phyloP scores from a whole-genome alignment of 768 basidiomycete species.

The Russula foetens region DNA sequence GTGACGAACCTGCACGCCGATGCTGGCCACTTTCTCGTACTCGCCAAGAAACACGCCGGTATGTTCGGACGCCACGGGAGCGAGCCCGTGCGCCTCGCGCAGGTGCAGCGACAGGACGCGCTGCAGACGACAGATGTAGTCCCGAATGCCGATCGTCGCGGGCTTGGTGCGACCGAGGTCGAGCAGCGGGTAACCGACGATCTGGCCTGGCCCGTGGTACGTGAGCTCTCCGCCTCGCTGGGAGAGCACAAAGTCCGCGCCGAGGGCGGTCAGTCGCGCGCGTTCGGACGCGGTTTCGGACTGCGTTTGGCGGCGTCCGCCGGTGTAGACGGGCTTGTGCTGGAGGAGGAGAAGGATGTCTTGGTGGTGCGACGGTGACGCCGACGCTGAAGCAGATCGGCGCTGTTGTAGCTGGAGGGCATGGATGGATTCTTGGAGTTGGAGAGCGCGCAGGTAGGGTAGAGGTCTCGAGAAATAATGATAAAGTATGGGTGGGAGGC shows the following conservation, averaged over 20 bases:
- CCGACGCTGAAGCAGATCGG: conserved; percentile 30
- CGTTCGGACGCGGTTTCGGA: conserved; percentile 52
- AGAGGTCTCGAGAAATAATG: conserved; percentile 74
- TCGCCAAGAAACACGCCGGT: conserved; percentile 85
- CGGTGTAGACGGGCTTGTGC: conserved; percentile 91
- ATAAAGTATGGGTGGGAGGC: conserved; percentile 58
- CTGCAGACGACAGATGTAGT: conserved; percentile 84
- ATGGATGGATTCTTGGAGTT: conserved; percentile 66
- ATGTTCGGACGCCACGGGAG: conserved; percentile 56
- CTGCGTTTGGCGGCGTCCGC: conserved; percentile 79
- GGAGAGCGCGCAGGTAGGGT: conserved; percentile 62
- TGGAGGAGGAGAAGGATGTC: conserved; percentile 76
- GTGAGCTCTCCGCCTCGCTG: conserved; percentile 89
- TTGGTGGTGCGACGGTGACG: conserved; percentile 32
- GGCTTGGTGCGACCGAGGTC: conserved; percentile 78
- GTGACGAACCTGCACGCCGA: conserved; percentile 94
- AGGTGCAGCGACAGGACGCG: conserved; percentile 59
- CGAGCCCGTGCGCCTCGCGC: conserved; percentile 48
- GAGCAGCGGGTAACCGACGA: conserved; percentile 91
- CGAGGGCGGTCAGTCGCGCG: conserved; percentile 56
- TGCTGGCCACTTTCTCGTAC: conserved; percentile 85
- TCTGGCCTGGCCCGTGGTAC: conserved; percentile 95
- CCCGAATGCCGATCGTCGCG: conserved; percentile 62
- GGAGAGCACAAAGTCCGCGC: conserved; percentile 82
- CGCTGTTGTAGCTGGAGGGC: conserved; percentile 50